These are phyloP conservation scores for Trametes meyenii DNA, from an alignment of 768 basidiomycete genomes.

Conservation along the genomic window DNA sequence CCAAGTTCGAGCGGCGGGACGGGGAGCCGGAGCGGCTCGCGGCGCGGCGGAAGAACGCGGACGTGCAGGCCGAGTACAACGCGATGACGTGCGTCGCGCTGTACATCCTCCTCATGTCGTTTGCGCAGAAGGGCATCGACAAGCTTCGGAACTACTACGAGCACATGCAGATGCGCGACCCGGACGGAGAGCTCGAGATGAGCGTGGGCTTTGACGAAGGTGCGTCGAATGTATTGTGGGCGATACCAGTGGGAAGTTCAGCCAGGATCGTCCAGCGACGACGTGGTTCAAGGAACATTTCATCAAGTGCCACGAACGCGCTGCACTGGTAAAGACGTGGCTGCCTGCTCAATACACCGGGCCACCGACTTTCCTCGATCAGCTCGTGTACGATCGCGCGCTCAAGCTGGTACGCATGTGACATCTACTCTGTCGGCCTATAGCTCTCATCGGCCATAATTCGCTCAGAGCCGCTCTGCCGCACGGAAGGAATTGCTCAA, in stretches of 20 bases:
- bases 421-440: background rate
- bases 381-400: conserved; percentile 91
- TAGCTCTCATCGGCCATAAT: background rate
- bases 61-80: conserved; percentile 79
- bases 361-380: conserved; percentile 83
- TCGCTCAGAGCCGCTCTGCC: conserved; percentile 81
- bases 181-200: conserved; percentile 73
- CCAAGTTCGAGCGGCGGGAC: conserved; percentile 69
- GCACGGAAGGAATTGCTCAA: conserved; percentile 90
- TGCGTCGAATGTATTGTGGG: conserved; percentile 35
- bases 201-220: conserved; percentile 84
- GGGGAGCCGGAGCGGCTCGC: conserved; percentile 77
- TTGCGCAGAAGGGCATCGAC: conserved; percentile 92
- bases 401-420: conserved; percentile 68
- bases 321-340: conserved; percentile 87
- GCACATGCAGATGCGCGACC: conserved; percentile 78
- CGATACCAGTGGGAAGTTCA: background rate
- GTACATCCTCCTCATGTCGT: conserved; percentile 90
- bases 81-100: conserved; percentile 86
- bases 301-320: conserved; percentile 92
- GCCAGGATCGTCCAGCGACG: conserved; percentile 49
- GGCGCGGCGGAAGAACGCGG: conserved; percentile 66
- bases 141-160: conserved; percentile 78
- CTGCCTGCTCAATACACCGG: conserved; percentile 81
- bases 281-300: conserved; percentile 94